Evolutionary conservation across 306 rosid species (phyloP), one percentile per base, ranked within the genome.

Genomic region (Ceratonia siliqua): DNA sequence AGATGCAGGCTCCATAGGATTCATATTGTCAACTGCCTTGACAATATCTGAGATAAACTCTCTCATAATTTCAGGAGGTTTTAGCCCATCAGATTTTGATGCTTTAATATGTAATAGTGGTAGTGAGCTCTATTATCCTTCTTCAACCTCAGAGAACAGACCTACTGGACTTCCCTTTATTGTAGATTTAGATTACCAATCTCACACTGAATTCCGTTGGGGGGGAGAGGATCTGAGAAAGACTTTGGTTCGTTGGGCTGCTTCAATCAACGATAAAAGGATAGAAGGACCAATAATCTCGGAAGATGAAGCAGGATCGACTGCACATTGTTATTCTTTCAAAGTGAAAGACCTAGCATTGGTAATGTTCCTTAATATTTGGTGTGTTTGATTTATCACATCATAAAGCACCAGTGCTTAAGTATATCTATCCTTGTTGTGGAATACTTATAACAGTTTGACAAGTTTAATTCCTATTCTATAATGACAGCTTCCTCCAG

Each of bases 181-280:
- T 82, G 91, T 79, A 20, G 98, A 94, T 87, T 89, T 88, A 81
- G 91, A 94, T 84, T 94, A 89, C 84, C 97, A 91, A 86, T 94
- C 98, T 25, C 97, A 89, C 76, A 87, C 89, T 33, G 98, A 91
- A 74, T 87, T 88, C 73, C 93, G 96, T 39, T 94, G 98, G 98
- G 98, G 98, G 15, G 97, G 97, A 81, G 98, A 94, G 78, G 98
- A 96, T 25, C 80, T 94, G 83, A 89, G 98, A 78, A 94, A 91
- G 86, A 88, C 96, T 54, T 79, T 94, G 67, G 76, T 94, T 70
- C 97, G 97, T 55, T 94, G 97, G 97, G 94, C 89, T 62, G 22
- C 78, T 78, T 87, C 98, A 41, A 50, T 87, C 57, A 80, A 80
- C 67, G 90, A 85, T 63, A 92, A 75, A 85, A 83, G 86, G 36